Conservation (phyloP, 176 grass and related monocot genomes). For the Zoysia japonica region DNA sequence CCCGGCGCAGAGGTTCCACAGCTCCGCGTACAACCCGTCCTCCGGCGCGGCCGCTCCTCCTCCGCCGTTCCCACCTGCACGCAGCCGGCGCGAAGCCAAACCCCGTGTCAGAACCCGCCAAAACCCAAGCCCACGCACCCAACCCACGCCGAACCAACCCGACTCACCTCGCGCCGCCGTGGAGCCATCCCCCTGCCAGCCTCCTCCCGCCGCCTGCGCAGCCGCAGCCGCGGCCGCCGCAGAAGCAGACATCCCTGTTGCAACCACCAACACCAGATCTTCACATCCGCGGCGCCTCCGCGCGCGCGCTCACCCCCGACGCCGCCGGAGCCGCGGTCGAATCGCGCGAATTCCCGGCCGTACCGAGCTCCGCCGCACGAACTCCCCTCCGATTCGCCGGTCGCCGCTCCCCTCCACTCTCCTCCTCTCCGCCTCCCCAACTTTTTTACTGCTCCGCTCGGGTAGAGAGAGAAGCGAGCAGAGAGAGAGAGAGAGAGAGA, state of each 20-base stretch:
- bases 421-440: not conserved
- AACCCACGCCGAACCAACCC: not conserved
- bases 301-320: not conserved
- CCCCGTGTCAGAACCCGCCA: slow-evolving; percentile 31
- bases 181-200: slow-evolving; percentile 16
- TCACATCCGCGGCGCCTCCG: slow-evolving; percentile 44
- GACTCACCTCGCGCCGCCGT: slow-evolving; percentile 30
- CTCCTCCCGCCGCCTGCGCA: not conserved
- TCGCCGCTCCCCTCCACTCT: not conserved
- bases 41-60: slow-evolving; percentile 24
- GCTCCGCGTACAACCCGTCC: slow-evolving; percentile 70
- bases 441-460: slow-evolving; percentile 27
- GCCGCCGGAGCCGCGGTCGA: not conserved
- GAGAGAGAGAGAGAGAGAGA: not conserved
- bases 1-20: slow-evolving; percentile 89
- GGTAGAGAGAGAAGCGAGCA: not conserved
- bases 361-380: not conserved
- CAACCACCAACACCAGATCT: slow-evolving; percentile 23
- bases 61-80: slow-evolving; percentile 35
- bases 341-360: slow-evolving; percentile 46
- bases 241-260: slow-evolving; percentile 11
- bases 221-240: not conserved
- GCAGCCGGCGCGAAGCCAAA: slow-evolving; percentile 3
- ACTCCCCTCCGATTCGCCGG: slow-evolving; percentile 35
- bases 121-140: not conserved